Percentiles rank a stretch among this genome's conserved stretches.
Evolutionary conservation across 805 yeast species (phyloP).

Genomic region (Pichia ethanolica): DNA sequence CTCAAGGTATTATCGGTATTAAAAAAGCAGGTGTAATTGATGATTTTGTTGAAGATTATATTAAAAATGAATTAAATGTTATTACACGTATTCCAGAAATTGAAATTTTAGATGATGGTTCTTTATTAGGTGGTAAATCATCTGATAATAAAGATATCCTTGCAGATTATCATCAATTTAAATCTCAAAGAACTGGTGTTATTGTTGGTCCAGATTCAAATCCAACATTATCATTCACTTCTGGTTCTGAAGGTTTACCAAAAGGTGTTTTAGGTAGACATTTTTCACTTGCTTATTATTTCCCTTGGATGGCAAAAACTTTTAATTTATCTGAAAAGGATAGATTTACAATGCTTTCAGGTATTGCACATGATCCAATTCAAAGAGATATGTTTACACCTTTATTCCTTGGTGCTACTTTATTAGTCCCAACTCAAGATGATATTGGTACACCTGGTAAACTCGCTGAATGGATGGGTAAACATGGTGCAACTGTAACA

Average conservation of each 20-base stretch:
- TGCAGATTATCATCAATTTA: conserved; percentile 35
- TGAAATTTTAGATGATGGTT: conserved; percentile 70
- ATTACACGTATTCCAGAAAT: conserved; percentile 69
- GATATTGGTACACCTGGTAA: conserved; percentile 98
- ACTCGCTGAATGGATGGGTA: conserved; percentile 95
- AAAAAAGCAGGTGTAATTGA: conserved; percentile 84
- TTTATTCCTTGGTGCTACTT: conserved; percentile 86
- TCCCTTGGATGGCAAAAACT: conserved; percentile 95
- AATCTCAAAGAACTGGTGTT: conserved; percentile 69
- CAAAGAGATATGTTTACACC: conserved; percentile 99
- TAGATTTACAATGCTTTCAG: conserved; percentile 93
- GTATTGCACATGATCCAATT: conserved; percentile 98
- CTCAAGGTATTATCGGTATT: conserved; percentile 82
- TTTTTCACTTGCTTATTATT: conserved; percentile 91
- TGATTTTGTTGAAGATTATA: conserved; percentile 70
- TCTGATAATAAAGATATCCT: conserved; percentile 41
- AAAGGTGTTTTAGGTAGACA: conserved; percentile 99
- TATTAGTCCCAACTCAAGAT: conserved; percentile 90
- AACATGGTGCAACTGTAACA: conserved; percentile 86
- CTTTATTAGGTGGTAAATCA: conserved; percentile 51
- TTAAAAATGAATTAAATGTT: conserved; percentile 63
- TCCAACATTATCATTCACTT: conserved; percentile 93
- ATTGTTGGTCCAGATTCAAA: conserved; percentile 95
- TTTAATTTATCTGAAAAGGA: conserved; percentile 75
- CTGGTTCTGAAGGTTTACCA: conserved; percentile 97